phyloP scores from a whole-genome alignment of 2,329 filamentous ascomycete genomes.

The Scopulariopsis brevicaulis region DNA sequence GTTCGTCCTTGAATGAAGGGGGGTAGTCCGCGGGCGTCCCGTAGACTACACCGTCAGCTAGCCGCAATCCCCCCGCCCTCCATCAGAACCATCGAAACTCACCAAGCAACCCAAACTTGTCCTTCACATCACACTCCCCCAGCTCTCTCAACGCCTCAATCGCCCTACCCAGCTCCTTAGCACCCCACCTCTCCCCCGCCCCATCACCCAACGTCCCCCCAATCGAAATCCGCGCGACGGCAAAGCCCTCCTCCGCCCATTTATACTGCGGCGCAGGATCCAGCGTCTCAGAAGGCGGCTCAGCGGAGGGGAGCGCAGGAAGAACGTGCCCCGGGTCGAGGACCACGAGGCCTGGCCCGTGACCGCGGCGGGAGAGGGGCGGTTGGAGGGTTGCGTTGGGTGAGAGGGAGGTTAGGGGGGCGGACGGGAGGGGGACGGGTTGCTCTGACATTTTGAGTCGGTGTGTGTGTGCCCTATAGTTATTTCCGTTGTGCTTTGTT shows the following conservation, averaged over 20 bases:
- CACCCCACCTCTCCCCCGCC: not conserved
- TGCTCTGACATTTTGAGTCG: not conserved
- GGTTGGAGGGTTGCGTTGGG: slow-evolving; percentile 10
- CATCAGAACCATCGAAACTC: slow-evolving; percentile 4
- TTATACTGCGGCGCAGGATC: slow-evolving; percentile 17
- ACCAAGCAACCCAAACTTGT: slow-evolving; percentile 26
- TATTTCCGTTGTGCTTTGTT: not conserved
- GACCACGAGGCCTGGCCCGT: slow-evolving; percentile 20
- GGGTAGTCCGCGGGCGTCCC: slow-evolving; percentile 1
- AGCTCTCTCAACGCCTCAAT: slow-evolving; percentile 11
- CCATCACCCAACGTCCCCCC: not conserved
- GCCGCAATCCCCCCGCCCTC: not conserved
- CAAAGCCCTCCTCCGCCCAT: slow-evolving; percentile 24
- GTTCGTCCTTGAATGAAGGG: not conserved
- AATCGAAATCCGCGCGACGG: slow-evolving; percentile 8
- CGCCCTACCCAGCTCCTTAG: slow-evolving; percentile 8
- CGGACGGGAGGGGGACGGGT: not conserved
- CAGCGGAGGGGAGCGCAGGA: not conserved
- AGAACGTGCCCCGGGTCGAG: slow-evolving; percentile 9
- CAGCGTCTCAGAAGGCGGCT: slow-evolving; percentile 5
- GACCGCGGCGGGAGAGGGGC: slow-evolving; percentile 17
- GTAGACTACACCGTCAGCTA: slow-evolving; percentile 1
- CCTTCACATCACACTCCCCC: slow-evolving; percentile 21
- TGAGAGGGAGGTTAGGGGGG: not conserved
- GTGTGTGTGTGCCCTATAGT: not conserved